Base-by-base conservation (phyloP, 208 protist genomes). In the Trypanosoma melophagium region DNA sequence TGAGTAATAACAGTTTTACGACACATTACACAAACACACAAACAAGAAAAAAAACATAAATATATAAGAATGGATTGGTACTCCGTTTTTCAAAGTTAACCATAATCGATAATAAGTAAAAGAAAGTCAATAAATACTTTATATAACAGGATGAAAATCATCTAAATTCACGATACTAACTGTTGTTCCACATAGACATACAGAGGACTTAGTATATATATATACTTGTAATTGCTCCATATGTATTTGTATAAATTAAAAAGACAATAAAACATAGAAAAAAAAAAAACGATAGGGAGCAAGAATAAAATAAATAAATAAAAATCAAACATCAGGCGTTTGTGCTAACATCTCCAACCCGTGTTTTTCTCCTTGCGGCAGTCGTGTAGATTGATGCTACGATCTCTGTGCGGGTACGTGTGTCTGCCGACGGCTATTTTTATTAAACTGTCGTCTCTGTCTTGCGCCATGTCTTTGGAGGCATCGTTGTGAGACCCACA, bases 101-200 rank as follows among this genome's bases (percentile, higher is more conserved):
- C 28, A 35, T 35, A 5, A 35, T 7, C 28, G 28, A 35, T 35
- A 35, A 52, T n/a, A 63, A 63, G 16, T 38, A 45, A 28, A 24
- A 51, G 44, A 51, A 51, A 64, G 45, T 47, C 44, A 66, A 44
- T 57, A 66, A 55, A 66, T 42, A n/a, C 7, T 19, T 19, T 19
- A 54, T 19, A 54, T 10, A 54, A 54, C 7, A 54, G 7, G 17
- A 54, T 19, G 17, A 22, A 55, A 55, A 55, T 22, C 28, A 35
- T 35, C 28, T 35, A 35, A 7, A 35, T 5, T 35, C 28, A 7
- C 5, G 28, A 35, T 5, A 35, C 28, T 5, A 35, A 35, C 5
- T 35, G 28, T 35, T 35, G 28, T 7, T 5, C 28, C 5, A 35
- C 28, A 5, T 35, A 35, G 28, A 35, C 5, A 35, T 35, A 35